Evolutionary conservation across 2,329 filamentous ascomycete species (phyloP).

Genomic region (Monilinia laxa): DNA sequence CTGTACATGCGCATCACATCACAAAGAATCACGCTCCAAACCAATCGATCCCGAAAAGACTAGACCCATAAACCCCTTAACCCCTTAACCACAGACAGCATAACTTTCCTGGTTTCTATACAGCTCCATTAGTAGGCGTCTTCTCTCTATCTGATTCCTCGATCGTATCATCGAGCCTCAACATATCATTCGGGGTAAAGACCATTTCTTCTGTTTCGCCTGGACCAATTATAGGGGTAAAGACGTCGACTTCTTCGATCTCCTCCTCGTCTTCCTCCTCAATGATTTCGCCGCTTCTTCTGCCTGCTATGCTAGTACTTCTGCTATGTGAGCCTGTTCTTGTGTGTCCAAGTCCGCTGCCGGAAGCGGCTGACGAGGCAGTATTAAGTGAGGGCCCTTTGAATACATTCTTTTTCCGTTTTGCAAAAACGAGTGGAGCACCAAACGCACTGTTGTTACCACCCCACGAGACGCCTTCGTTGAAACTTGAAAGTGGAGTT

Average conservation of each 20-base stretch:
- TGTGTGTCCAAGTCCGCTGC: conserved; percentile 37
- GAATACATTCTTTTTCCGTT: conserved; percentile 77
- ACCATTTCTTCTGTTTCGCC: conserved; percentile 38
- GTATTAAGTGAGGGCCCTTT: conserved; percentile 70
- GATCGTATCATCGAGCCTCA: conserved; percentile 12
- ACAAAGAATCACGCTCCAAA: neutral
- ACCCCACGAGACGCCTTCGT: conserved; percentile 50
- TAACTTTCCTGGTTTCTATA: neutral
- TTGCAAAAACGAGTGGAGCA: conserved; percentile 72
- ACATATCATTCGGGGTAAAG: conserved; percentile 28
- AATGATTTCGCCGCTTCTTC: conserved; percentile 71
- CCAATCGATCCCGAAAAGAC: conserved; percentile 2
- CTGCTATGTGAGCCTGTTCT: conserved; percentile 46
- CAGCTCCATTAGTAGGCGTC: conserved; percentile 21
- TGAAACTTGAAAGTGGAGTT: conserved; percentile 52
- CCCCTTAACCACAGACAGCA: conserved; percentile 3
- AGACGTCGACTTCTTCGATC: conserved; percentile 46
- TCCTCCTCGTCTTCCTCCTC: conserved; percentile 28
- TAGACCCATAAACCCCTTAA: conserved; percentile 3
- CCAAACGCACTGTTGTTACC: conserved; percentile 54
- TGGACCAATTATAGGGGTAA: conserved; percentile 49
- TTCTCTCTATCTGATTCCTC: conserved; percentile 21
- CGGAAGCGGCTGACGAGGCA: conserved; percentile 26
- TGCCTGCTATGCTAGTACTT: conserved; percentile 63
- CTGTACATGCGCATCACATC: conserved; percentile 13